Percentiles rank a stretch among this genome's conserved stretches.
Conservation (phyloP, 345 rosid genomes). For the Salix udensis region DNA sequence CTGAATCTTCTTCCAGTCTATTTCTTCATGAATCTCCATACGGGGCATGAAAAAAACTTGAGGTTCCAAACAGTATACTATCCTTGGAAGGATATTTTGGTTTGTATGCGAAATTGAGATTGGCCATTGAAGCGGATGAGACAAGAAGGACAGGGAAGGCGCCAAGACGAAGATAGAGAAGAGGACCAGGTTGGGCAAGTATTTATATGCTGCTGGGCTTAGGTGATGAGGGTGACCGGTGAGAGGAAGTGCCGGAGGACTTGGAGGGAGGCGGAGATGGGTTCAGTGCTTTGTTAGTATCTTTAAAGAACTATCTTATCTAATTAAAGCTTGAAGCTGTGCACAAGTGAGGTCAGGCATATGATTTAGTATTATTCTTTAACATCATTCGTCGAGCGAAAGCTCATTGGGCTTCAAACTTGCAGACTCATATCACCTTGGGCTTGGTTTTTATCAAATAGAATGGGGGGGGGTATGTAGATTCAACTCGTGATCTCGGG, state of each 20-base stretch:
- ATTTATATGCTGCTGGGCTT: slow-evolving; percentile 20
- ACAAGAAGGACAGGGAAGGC: slow-evolving; percentile 26
- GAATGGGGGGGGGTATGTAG: too few species aligned
- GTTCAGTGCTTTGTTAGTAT: neutral
- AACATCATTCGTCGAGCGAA: too few species aligned
- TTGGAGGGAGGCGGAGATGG: slow-evolving; percentile 35
- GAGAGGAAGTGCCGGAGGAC: slow-evolving; percentile 40
- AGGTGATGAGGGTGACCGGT: slow-evolving; percentile 49
- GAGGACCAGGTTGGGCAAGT: slow-evolving; percentile 37
- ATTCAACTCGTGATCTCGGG: too few species aligned
- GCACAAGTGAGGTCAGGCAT: too few species aligned
- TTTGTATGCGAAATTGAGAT: slow-evolving; percentile 18
- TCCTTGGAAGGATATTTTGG: slow-evolving; percentile 18
- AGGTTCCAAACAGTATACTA: slow-evolving; percentile 17
- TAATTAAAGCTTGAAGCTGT: too few species aligned
- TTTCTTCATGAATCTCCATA: slow-evolving; percentile 49
- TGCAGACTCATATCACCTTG: too few species aligned
- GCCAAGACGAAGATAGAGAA: slow-evolving; percentile 35
- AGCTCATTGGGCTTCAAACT: too few species aligned
- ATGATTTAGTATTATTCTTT: too few species aligned
- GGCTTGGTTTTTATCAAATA: too few species aligned
- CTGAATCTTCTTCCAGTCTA: too few species aligned
- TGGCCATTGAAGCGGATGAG: slow-evolving; percentile 32
- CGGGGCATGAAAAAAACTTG: slow-evolving; percentile 28
- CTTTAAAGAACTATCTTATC: too few species aligned